Evolutionary conservation across 768 basidiomycete genomes (phyloP), one percentile per base, ranked within the genome.

Genomic region (Serendipita vermifera): DNA sequence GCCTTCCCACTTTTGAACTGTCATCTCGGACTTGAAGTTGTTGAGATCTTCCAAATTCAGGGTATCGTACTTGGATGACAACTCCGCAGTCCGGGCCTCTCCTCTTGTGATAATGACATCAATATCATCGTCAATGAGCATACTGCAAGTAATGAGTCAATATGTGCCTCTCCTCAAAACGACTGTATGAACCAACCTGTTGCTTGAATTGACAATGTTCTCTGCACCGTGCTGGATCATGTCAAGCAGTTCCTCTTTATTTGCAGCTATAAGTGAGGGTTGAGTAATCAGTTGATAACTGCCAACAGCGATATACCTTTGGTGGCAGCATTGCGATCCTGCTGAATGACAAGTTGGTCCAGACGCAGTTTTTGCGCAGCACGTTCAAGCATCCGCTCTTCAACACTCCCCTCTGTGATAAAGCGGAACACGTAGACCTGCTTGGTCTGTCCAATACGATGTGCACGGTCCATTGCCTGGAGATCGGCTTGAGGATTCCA

Each of bases 401-500:
- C 93, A 5, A 96, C 93, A 57, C 89, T 92, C 13, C 69, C 70
- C 63, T 94, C 89, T 0, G 93, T 94, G 63, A 96, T 85, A 68
- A 96, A 94, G n/a, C 93, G 74, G 74, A 89, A 98, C 3, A 96
- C 93, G 63, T 91, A 93, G 17, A 96, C 93, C 69, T 97, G 92
- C 70, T 94, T 97, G 40, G 88, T 94, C 71, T 97, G 92, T 2
- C 92, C 92, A 59, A 94, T 94, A 57, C 91, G 87, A 71, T 94
- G 92, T 0, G 93, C 93, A 57, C 91, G 87, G 65, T 98, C 92
- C 94, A 96, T 97, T 3, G 96, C 96, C 67, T 99, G 96, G 41
- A 99, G 70, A 73, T 99, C 96, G 2, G 94, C 96, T 71, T 99
- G 96, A 1, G 96, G 94, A 68, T 98, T 99, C 93, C 96, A 98